Evolutionary conservation across 352 stramenopile species (phyloP).

Genomic region (Pythium periplocum): DNA sequence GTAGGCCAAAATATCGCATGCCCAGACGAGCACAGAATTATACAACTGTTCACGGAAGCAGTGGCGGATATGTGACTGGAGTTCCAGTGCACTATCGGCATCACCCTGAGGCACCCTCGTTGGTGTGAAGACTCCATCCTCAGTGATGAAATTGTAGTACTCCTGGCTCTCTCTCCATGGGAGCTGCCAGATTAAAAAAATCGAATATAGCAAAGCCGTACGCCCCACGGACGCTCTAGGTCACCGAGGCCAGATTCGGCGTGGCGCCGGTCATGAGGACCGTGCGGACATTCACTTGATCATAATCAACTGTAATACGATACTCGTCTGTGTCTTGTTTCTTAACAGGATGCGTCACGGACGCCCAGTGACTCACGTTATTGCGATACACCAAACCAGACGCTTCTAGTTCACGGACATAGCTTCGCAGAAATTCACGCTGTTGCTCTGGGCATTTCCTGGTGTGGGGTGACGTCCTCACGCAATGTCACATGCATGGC

Average conservation of each 20-base stretch:
- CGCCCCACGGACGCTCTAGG: slow-evolving; percentile 1
- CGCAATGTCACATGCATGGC: too few species aligned
- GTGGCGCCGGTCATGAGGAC: slow-evolving; percentile 16
- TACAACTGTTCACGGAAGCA: slow-evolving; percentile 2
- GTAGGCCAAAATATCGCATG: slow-evolving; percentile 1
- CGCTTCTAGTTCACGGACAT: slow-evolving; percentile 12
- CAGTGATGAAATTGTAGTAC: slow-evolving; percentile 15
- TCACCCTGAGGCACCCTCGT: slow-evolving; percentile 10
- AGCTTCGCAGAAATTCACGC: slow-evolving; percentile 12
- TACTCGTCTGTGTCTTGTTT: slow-evolving; percentile 12
- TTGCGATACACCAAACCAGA: slow-evolving; percentile 11
- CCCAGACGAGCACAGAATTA: slow-evolving; percentile 2
- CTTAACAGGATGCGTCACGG: slow-evolving; percentile 6
- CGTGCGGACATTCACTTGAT: slow-evolving; percentile 6
- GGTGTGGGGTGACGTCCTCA: background rate
- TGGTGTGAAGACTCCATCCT: slow-evolving; percentile 17
- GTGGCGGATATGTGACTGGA: slow-evolving; percentile 4
- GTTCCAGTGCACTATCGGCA: slow-evolving; percentile 1
- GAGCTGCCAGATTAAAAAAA: slow-evolving; percentile 17
- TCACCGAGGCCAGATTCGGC: slow-evolving; percentile 11
- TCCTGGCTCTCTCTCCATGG: slow-evolving; percentile 10
- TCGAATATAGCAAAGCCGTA: slow-evolving; percentile 18
- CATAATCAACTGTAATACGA: slow-evolving; percentile 15
- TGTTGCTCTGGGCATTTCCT: slow-evolving; percentile 9
- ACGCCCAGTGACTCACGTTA: slow-evolving; percentile 12